phyloP scores from a whole-genome alignment of 129 eudicot genomes.

The Flaveria robusta region DNA sequence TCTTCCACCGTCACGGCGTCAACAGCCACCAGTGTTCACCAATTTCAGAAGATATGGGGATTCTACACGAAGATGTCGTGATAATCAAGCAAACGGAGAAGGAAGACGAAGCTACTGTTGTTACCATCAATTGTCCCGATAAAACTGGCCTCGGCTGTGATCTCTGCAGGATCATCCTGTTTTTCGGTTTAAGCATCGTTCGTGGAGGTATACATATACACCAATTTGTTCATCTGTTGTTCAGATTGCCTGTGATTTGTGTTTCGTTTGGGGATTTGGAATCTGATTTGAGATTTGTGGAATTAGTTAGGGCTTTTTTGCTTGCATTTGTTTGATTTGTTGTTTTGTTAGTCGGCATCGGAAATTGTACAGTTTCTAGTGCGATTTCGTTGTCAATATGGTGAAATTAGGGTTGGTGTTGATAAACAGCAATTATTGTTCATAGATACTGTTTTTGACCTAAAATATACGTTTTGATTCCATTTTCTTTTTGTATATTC shows the following conservation, averaged over 20 bases:
- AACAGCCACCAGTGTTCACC: background rate
- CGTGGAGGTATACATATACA: too few species aligned
- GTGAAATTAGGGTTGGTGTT: slow-evolving; percentile 12
- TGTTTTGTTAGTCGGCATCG: background rate
- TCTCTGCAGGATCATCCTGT: slow-evolving; percentile 87
- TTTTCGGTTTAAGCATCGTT: slow-evolving; percentile 76
- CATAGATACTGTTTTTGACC: slow-evolving; percentile 15
- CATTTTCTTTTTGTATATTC: background rate
- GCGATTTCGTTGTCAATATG: slow-evolving; percentile 14
- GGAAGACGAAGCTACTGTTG: slow-evolving; percentile 69
- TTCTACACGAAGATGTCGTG: slow-evolving; percentile 77
- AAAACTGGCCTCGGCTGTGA: slow-evolving; percentile 93
- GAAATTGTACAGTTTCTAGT: background rate
- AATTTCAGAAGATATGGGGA: slow-evolving; percentile 51
- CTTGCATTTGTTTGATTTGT: background rate
- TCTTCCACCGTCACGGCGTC: background rate
- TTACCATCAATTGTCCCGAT: slow-evolving; percentile 91
- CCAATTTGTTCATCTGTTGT: too few species aligned
- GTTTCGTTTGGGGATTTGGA: background rate
- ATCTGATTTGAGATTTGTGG: background rate
- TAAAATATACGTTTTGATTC: background rate
- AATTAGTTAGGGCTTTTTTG: slow-evolving; percentile 2
- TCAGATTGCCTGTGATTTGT: slow-evolving; percentile 4
- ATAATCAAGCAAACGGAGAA: slow-evolving; percentile 56
- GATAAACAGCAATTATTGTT: slow-evolving; percentile 3